Base-by-base conservation (phyloP, 352 stramenopile genomes). In the Globisporangium rhizosaccharum region DNA sequence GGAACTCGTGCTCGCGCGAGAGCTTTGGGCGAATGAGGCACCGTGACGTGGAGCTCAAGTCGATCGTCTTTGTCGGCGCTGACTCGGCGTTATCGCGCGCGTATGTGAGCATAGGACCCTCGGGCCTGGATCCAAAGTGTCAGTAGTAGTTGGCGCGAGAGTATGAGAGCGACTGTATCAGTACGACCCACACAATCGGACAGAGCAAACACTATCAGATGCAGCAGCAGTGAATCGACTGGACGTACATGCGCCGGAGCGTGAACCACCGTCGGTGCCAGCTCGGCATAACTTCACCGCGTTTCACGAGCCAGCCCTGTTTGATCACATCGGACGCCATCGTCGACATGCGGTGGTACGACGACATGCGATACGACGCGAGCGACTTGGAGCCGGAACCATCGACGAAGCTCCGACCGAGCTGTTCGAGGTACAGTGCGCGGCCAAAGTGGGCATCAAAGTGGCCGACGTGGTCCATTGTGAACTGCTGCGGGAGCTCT, bases 251-350 rank as follows among this genome's bases (percentile, higher is more conserved):
- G 26, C 71, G 70, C 28, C 79, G 79, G 18, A 94, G 67, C 48
- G 70, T 90, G 62, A 94, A 88, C 82, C 82, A 94, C 4, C 85
- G 81, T 54, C 87, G 87, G 49, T 87, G 75, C 75, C 84, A 94
- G 52, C 72, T 92, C 1, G 67, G 82, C 48, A 94, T 77, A 26
- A 92, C 77, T 39, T 87, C 79, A 12, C 76, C 85, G 12, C 78
- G 77, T 65, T 94, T 94, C 45, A 84, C 68, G 48, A 94, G 70
- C 85, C 85, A 92, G 30, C 85, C 85, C 57, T 94, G 79, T 15
- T 79, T 79, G 48, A 87, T 63, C 3, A 83, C 55, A 46, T 72
- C 62, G 1, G 72, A 65, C 20, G 64, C 68, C 50, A 56, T 63
- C n/a, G 67, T 61, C 14, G 77, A 83, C 61, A 85, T 73, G 14